phyloP scores from a whole-genome alignment of 495 filamentous ascomycete genomes.

The Cudoniella acicularis region DNA sequence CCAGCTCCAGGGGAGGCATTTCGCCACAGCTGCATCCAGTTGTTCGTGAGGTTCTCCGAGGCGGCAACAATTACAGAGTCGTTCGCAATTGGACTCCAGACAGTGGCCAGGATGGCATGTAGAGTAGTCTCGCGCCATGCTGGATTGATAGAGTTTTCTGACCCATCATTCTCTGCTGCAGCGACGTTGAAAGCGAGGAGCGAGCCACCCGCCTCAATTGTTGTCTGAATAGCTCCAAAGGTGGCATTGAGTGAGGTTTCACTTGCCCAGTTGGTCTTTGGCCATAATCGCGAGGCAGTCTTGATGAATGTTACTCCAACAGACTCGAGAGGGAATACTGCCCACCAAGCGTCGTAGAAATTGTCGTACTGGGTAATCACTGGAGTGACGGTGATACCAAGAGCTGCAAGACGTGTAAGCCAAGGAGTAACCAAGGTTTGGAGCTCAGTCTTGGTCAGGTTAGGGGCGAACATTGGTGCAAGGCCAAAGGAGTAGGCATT shows the following conservation, averaged over 20 bases:
- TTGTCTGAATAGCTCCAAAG: slow-evolving; percentile 29
- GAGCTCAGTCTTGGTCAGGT: not conserved
- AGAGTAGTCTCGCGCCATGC: slow-evolving; percentile 47
- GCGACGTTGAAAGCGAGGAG: slow-evolving; percentile 35
- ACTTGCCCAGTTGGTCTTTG: slow-evolving; percentile 41
- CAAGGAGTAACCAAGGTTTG: not conserved
- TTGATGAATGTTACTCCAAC: slow-evolving; percentile 43
- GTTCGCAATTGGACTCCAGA: slow-evolving; percentile 27
- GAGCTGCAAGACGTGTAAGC: not conserved
- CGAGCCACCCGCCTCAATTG: slow-evolving; percentile 39
- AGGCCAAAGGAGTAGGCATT: not conserved
- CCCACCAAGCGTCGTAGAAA: slow-evolving; percentile 44
- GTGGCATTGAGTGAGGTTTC: slow-evolving; percentile 9
- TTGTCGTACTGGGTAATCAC: slow-evolving; percentile 31
- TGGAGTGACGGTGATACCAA: not conserved
- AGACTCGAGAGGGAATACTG: slow-evolving; percentile 36
- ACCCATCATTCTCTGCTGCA: not conserved
- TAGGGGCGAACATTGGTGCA: not conserved
- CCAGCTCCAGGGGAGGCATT: slow-evolving; percentile 33
- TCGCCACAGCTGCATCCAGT: slow-evolving; percentile 30
- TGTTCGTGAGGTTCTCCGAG: slow-evolving; percentile 31
- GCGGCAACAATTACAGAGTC: slow-evolving; percentile 29
- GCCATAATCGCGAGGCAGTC: slow-evolving; percentile 52
- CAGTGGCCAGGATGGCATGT: slow-evolving; percentile 30
- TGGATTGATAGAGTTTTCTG: slow-evolving; percentile 49